These are phyloP conservation scores for Gelatoporia subvermispora DNA, from an alignment of 768 basidiomycete genomes.

Conservation along the genomic window DNA sequence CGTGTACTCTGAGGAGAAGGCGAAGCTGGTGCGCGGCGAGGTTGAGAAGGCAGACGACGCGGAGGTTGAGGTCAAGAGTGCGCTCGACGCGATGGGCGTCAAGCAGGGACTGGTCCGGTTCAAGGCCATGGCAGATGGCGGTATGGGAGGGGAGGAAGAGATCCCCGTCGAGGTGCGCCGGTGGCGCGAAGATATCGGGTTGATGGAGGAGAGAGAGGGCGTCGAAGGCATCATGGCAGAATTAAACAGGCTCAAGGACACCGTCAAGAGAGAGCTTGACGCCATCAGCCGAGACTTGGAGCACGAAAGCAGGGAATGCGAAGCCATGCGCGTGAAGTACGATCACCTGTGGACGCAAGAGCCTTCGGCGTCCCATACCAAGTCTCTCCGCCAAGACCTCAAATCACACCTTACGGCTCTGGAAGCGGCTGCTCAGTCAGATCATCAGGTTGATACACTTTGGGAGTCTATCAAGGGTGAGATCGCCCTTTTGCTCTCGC, in stretches of 20 bases:
- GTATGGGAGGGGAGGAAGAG: conserved; percentile 56
- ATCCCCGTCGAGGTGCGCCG: conserved; percentile 66
- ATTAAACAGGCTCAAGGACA: conserved; percentile 53
- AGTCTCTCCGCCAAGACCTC: conserved; percentile 69
- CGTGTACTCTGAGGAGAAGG: conserved; percentile 98
- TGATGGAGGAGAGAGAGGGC: conserved; percentile 63
- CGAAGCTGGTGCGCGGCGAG: conserved; percentile 85
- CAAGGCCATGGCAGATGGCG: conserved; percentile 65
- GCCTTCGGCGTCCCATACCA: conserved; percentile 71
- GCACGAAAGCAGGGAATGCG: conserved; percentile 80
- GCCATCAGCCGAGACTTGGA: conserved; percentile 65
- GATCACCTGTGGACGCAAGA: conserved; percentile 83
- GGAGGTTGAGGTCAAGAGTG: conserved; percentile 74
- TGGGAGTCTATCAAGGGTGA: conserved; percentile 72
- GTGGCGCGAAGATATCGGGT: conserved; percentile 69
- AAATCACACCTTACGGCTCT: conserved; percentile 69
- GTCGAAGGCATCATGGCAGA: conserved; percentile 61
- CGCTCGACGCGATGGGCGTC: conserved; percentile 78
- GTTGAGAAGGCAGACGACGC: conserved; percentile 83
- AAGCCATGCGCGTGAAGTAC: conserved; percentile 82
- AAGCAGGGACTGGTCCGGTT: conserved; percentile 65
- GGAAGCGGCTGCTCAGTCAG: conserved; percentile 73
- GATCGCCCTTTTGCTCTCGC: conserved; percentile 55
- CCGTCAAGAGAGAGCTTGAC: conserved; percentile 59
- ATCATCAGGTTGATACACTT: conserved; percentile 65